Base-by-base conservation (phyloP, 306 rosid species). In the Trifolium subterraneum region DNA sequence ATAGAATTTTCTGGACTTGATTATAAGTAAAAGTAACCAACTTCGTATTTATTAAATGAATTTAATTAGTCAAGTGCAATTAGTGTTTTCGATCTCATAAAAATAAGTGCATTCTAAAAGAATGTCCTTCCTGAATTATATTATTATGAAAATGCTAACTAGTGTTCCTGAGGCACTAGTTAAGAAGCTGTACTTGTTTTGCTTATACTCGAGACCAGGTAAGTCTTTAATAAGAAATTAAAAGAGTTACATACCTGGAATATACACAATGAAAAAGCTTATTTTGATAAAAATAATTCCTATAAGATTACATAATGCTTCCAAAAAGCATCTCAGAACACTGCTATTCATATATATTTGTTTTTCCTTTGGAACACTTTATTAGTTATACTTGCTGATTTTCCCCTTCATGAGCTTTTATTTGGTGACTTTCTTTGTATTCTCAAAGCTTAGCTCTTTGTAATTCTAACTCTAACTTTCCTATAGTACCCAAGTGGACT, bases 401-500 rank as follows among this genome's bases (percentile, higher is more conserved):
- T 59, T 11, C 18, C 35, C 39, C 27, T 38, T 65, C 64, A 13
- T 10, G 19, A 29, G 47, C 12, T 68, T 74, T 58, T 58, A 62
- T 61, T 70, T 64, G 64, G 20, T 16, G 63, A 31, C 58, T 70
- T 70, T 56, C 48, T 8, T 47, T 58, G 6, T 9, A 39, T 62
- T 80, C 68, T 89, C 86, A 90, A 66, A 92, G 96, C 87, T 79
- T 92, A 65, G 97, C 93, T 80, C 80, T 85, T 72, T 47, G 88
- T 13, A 92, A 76, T 73, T 90, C 99, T 69, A 95, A 76, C 62
- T 92, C 99, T 69, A 95, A 72, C 98, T 84, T 95, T 78, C 96
- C 99, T 66, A 95, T 92, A 76, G 98, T 92, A 23, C 98, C 98
- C 56, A 95, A 73, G 79, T 95, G 99, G 60, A 95, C 99, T 85